Conservation (phyloP, 1,139 yeast genomes). For the Lodderomyces margitis region DNA sequence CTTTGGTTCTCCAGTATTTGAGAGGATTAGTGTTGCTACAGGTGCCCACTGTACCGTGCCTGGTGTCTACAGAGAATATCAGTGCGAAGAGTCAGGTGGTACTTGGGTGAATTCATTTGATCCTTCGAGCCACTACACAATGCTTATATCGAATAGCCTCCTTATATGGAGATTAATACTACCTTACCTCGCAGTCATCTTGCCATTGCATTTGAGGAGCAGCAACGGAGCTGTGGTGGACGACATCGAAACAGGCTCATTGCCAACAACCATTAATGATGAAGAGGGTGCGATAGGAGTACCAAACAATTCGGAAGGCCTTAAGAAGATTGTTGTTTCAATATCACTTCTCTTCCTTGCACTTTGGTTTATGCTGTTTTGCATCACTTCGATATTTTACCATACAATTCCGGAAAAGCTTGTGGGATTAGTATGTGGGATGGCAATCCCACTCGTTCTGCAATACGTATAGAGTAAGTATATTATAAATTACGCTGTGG, state of each 20-base stretch:
- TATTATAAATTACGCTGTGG: too few relatives aligned
- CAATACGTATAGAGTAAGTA: slow-evolving; percentile 6
- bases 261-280: slow-evolving; percentile 8
- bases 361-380: slow-evolving; percentile 46
- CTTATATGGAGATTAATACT: slow-evolving; percentile 38
- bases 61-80: slow-evolving; percentile 8
- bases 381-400: slow-evolving; percentile 58
- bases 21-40: slow-evolving; percentile 33
- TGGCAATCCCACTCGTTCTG: slow-evolving; percentile 32
- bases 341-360: slow-evolving; percentile 13
- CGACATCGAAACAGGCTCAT: slow-evolving; percentile 6
- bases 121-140: slow-evolving; percentile 62
- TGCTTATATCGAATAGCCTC: slow-evolving; percentile 48
- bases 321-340: not conserved
- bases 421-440: slow-evolving; percentile 50
- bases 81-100: slow-evolving; percentile 24
- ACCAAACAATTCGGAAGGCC: not conserved
- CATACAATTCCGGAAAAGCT: slow-evolving; percentile 60
- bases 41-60: slow-evolving; percentile 41
- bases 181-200: slow-evolving; percentile 2
- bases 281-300: not conserved
- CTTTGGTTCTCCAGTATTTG: slow-evolving; percentile 47
- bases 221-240: not conserved
- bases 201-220: slow-evolving; percentile 2
- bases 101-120: slow-evolving; percentile 61